Evolutionary conservation across 192 early-diverging fungal species (phyloP), one percentile per base, ranked within the genome.

Genomic region (Geranomyces variabilis): DNA sequence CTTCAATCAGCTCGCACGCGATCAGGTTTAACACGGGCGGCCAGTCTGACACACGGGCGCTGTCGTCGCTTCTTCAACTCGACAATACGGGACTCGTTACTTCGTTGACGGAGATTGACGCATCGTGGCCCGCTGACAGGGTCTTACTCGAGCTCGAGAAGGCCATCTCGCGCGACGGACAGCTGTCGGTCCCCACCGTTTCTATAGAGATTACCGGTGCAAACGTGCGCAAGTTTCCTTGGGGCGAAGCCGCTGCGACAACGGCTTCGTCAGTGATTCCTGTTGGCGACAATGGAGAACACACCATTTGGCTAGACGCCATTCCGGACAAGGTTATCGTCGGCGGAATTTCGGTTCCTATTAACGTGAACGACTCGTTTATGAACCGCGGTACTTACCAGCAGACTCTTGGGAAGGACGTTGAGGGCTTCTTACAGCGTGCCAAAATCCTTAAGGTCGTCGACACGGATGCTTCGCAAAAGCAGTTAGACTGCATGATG

Each of bases 401-500:
- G 10, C n/a, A 8, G 2, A 24, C 71, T 15, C 36, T 78, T n/a
- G 30, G 67, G 21, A 41, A 71, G 21, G 44, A 68, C 19, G 43
- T 78, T 21, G 60, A 59, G 15, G 62, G 22, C 21, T 78, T 78
- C 74, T 61, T 78, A 13, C 68, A 77, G 63, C 67, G 66, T 30
- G 64, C 71, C n/a, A 71, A 67, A 31, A 45, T 78, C 19, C 64
- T 78, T 41, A 78, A 78, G 44, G 60, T 78, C 4, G 43, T 78
- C 0, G 59, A 66, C 41, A 77, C 77, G 8, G 12, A 55, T 15
- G 53, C 33, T 9, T 58, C 77, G 0, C 1, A 47, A 21, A 19
- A 60, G 9, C 45, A 78, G 24, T 29, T 78, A 30, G 21, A 22
- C 14, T n/a, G 13, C 1, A 78, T 78, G 51, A 6, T 43, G 21